Evolutionary conservation across 805 yeast genomes (phyloP), one percentile per base, ranked within the genome.

Genomic region (Ogataea pignaliae): DNA sequence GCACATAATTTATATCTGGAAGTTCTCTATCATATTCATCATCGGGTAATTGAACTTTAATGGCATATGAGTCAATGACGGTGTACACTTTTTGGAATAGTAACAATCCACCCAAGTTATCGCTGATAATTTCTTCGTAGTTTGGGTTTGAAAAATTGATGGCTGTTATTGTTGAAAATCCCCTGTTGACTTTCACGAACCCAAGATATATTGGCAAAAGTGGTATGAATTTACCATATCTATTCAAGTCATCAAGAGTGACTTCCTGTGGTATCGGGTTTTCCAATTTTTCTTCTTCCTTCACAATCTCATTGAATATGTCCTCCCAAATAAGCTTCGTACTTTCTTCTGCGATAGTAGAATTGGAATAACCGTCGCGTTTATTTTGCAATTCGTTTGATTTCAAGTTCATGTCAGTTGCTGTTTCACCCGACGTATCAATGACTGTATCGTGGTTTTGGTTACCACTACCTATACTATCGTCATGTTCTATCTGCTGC

Each of bases 121-220:
- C 17, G 11, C 12, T 18, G n/a, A 51, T 15, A 6, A 37, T 17
- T 10, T 28, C 17, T 9, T 30, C 21, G 16, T 44, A 50, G 29
- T 48, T 30, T 3, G 39, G 33, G 3, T 36, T 36, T 5, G 55
- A 40, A 26, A 53, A 54, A 28, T 55, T 52, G 12, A 55, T 17
- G 2, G 59, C 42, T 9, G 28, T 21, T 3, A 47, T 29, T 14
- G 26, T 18, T 10, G 18, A 16, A 12, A 11, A 13, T 3, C 44
- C 36, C 17, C 37, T 34, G 2, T 17, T 21, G 7, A n/a, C 11
- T 3, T 37, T 36, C 18, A 26, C 29, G 36, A 39, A 43, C 2
- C 59, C 59, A 3, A 53, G 17, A 32, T 47, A 55, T 3, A 55
- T 41, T 2, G 59, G 59, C 10, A 55, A 35, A 10, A 48, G 30